A percentile compares a stretch with the other conserved stretches of the same genome.
Conservation (phyloP, 2,329 filamentous ascomycete genomes). For the Trichoderma sp. region DNA sequence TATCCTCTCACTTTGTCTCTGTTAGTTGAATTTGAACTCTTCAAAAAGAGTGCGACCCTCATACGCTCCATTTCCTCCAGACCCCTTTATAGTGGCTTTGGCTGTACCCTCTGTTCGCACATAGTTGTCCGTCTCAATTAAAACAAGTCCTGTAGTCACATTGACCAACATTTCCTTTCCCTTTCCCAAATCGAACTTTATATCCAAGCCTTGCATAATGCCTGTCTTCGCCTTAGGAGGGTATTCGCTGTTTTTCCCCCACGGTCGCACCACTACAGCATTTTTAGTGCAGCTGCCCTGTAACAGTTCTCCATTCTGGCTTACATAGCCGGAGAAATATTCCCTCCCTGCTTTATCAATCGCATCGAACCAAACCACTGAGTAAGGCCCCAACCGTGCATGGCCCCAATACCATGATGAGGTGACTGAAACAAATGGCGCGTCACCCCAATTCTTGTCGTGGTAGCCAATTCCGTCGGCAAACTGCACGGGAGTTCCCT, state of each 20-base stretch:
- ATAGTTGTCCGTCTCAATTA: too few species aligned
- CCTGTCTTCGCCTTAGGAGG: not conserved
- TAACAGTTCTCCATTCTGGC: not conserved
- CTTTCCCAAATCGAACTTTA: too few species aligned
- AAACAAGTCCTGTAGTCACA: too few species aligned
- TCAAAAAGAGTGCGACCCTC: too few species aligned
- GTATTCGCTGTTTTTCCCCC: not conserved
- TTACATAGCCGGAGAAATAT: conserved; percentile 17
- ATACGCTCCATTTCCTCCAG: too few species aligned
- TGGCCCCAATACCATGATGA: conserved; percentile 49
- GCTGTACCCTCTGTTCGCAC: too few species aligned
- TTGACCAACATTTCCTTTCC: too few species aligned
- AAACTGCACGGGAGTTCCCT: not conserved
- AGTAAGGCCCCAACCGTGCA: conserved; percentile 42
- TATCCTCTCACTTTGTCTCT: too few species aligned
- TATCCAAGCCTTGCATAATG: too few species aligned
- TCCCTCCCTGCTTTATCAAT: conserved; percentile 31
- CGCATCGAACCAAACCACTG: conserved; percentile 46
- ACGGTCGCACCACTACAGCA: not conserved
- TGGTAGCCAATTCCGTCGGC: conserved; percentile 43
- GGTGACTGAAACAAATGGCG: conserved; percentile 36
- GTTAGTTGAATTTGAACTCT: too few species aligned
- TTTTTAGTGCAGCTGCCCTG: not conserved
- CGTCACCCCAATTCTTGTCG: conserved; percentile 50
- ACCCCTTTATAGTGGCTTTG: too few species aligned